These are phyloP conservation scores for Botrytis squamosa DNA, from an alignment of 2,329 filamentous ascomycete genomes.

Conservation along the genomic window DNA sequence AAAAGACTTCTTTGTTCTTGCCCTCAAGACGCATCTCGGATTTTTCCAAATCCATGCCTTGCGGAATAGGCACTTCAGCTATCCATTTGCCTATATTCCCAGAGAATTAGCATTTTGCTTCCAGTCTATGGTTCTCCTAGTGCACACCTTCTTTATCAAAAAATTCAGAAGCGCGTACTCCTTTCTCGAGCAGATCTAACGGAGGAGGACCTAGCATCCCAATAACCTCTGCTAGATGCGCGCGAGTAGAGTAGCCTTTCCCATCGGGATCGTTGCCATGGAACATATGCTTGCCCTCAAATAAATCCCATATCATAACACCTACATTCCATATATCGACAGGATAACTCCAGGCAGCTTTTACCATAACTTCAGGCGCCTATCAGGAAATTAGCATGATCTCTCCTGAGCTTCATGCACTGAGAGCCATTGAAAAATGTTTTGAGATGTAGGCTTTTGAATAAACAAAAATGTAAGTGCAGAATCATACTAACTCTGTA, in stretches of 20 bases:
- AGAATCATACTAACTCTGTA: constrained; percentile 33
- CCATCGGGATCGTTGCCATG: constrained; percentile 29
- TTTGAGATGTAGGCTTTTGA: background rate
- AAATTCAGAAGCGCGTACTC: constrained; percentile 30
- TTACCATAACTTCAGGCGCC: constrained; percentile 42
- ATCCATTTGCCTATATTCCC: constrained; percentile 1
- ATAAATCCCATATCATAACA: constrained; percentile 39
- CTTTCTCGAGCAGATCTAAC: constrained; percentile 34
- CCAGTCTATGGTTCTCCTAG: background rate
- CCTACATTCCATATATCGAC: constrained; percentile 43
- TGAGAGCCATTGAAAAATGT: background rate
- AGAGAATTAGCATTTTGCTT: constrained; percentile 2
- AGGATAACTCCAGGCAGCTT: constrained; percentile 39
- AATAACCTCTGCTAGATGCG: constrained; percentile 36
- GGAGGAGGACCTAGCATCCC: constrained; percentile 35
- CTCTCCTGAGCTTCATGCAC: background rate
- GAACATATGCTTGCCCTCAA: constrained; percentile 32
- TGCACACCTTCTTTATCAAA: constrained; percentile 35
- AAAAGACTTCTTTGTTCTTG: constrained; percentile 38
- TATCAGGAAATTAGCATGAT: constrained; percentile 26
- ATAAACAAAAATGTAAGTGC: background rate
- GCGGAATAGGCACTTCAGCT: constrained; percentile 11
- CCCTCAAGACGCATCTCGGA: constrained; percentile 31
- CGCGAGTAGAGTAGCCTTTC: constrained; percentile 27
- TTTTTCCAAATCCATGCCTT: constrained; percentile 14